Evolutionary conservation across 495 filamentous ascomycete genomes (phyloP), one percentile per base, ranked within the genome.

Genomic region (Penicillium chermesinum): DNA sequence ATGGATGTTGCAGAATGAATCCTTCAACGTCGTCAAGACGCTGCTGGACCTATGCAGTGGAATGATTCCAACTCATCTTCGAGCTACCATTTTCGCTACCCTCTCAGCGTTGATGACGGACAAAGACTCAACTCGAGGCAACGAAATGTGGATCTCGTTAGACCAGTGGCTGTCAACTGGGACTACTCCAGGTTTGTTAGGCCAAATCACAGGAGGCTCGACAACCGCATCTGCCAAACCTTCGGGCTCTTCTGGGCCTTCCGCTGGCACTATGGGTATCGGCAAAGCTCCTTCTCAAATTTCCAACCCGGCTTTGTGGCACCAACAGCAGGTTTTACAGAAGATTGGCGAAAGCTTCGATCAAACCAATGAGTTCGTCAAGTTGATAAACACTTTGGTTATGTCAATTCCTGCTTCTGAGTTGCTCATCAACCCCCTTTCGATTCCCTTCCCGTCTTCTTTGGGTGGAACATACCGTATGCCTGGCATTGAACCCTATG

Each of bases 401-500:
- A 61, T 74, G 8, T 30, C 25, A 5, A 30, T 88, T 88, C 2
- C 44, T n/a, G 71, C 79, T 3, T 58, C 72, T 1, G 79, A 78
- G 41, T 49, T 50, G 3, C 39, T 50, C 9, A 68, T 77, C 15
- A 65, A 68, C 18, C 74, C 71, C 1, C 67, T 95, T 7, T 81
- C 83, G 44, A 66, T 97, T 15, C 83, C 91, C 0, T 97, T 96
- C 61, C 88, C 93, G 0, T 91, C 96, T 58, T 79, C 76, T 30
- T 72, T 97, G n/a, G 89, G 90, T n/a, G 77, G 79, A 10, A 73
- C 80, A 7, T 84, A 82, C 55, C 82, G 93, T 41, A 83, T 85
- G 72, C 78, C 89, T 14, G 93, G 94, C 2, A 87, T 99, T 50
- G 90, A 96, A 46, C 82, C 85, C 3, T 97, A 96, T 53, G 69